These are phyloP conservation scores for Cryptosporidium parvum DNA, from an alignment of 169 alveolate genomes.

Conservation along the genomic window DNA sequence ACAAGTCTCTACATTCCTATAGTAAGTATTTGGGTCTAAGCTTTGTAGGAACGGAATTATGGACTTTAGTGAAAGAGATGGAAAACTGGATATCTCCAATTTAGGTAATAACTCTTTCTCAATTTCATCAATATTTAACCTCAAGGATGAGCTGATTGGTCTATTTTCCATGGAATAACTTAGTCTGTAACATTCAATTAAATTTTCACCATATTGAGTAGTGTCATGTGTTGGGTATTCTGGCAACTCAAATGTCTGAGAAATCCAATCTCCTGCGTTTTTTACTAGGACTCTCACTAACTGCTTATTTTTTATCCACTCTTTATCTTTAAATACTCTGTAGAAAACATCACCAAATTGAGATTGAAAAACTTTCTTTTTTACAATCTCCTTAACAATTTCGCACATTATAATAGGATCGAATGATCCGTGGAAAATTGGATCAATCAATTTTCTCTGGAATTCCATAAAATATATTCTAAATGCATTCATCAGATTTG, in stretches of 20 bases:
- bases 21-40: constrained; percentile 37
- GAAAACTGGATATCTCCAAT: constrained; percentile 22
- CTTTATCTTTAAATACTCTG: constrained; percentile 18
- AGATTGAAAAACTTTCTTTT: constrained; percentile 39
- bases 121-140: constrained; percentile 11
- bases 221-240: constrained; percentile 19
- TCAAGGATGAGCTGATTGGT: constrained; percentile 17
- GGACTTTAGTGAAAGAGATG: constrained; percentile 57
- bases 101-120: constrained; percentile 3
- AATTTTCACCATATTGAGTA: constrained; percentile 14
- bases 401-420: constrained; percentile 41
- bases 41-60: constrained; percentile 35
- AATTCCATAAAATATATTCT: constrained; percentile 57
- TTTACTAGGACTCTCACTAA: constrained; percentile 31
- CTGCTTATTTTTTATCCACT: constrained; percentile 42
- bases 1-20: constrained; percentile 21
- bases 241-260: constrained; percentile 52
- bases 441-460: constrained; percentile 46
- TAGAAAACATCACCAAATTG: constrained; percentile 33
- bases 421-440: constrained; percentile 31
- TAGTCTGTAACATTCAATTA: constrained; percentile 14
- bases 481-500: constrained; percentile 61
- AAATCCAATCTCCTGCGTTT: constrained; percentile 57
- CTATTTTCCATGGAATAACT: constrained; percentile 58
- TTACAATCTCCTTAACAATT: constrained; percentile 42